Conservation (phyloP, 495 filamentous ascomycete species). For the Sordaria brevicollis region DNA sequence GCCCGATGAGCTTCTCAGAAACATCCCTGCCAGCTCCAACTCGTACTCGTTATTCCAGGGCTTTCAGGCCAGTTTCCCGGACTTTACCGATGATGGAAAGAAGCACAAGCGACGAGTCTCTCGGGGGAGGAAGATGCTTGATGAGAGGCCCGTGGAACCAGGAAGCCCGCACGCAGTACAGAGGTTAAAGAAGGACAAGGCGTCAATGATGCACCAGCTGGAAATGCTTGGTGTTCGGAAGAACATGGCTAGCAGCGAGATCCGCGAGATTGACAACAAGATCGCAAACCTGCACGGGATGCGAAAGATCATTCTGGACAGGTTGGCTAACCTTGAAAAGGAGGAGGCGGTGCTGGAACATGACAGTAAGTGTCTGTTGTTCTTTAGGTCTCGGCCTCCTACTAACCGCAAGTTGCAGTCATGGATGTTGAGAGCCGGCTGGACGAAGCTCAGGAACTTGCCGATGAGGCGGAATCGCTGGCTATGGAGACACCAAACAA, state of each 20-base stretch:
- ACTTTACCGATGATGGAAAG: slow-evolving; percentile 55
- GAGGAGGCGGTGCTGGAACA: slow-evolving; percentile 86
- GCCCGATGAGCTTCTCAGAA: slow-evolving; percentile 77
- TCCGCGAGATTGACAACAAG: slow-evolving; percentile 93
- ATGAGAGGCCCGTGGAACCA: slow-evolving; percentile 41
- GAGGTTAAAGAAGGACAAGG: slow-evolving; percentile 67
- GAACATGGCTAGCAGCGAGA: slow-evolving; percentile 95
- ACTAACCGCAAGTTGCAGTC: slow-evolving; percentile 40
- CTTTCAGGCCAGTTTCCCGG: slow-evolving; percentile 83
- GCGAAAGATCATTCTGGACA: slow-evolving; percentile 85
- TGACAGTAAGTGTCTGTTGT: slow-evolving; percentile 48
- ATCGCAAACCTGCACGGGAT: slow-evolving; percentile 88
- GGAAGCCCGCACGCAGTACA: slow-evolving; percentile 50
- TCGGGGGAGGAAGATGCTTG: slow-evolving; percentile 64
- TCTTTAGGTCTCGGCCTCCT: not conserved
- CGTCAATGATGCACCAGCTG: slow-evolving; percentile 64
- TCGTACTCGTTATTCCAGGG: slow-evolving; percentile 91
- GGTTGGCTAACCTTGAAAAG: slow-evolving; percentile 80
- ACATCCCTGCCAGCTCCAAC: slow-evolving; percentile 78
- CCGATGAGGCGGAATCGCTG: slow-evolving; percentile 56
- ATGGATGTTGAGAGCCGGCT: slow-evolving; percentile 75
- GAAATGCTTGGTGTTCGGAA: slow-evolving; percentile 91
- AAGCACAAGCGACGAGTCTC: slow-evolving; percentile 59
- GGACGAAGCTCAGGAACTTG: slow-evolving; percentile 71
- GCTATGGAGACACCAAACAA: slow-evolving; percentile 41